Percentiles rank a stretch among this genome's conserved stretches.
These are phyloP conservation scores for Syzygium aromaticum DNA, from an alignment of 345 rosid species.

Conservation along the genomic window DNA sequence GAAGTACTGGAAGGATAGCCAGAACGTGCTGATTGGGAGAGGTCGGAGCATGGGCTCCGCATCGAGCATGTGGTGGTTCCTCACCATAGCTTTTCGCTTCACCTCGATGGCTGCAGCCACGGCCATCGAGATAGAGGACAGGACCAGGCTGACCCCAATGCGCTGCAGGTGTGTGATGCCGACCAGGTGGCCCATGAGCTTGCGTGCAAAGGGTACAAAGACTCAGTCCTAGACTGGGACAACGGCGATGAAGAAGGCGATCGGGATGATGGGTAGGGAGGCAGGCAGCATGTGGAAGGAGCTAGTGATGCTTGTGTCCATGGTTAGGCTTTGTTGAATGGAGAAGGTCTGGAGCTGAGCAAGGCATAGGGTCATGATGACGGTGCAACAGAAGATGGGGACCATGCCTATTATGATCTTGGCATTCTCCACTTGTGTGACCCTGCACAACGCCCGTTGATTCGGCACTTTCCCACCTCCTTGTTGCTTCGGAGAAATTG, in stretches of 20 bases:
- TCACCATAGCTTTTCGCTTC: constrained; percentile 20
- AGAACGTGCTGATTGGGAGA: constrained; percentile 24
- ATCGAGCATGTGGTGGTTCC: constrained; percentile 3
- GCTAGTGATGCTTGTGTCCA: constrained; percentile 37
- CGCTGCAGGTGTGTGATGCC: constrained; percentile 52
- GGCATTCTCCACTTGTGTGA: constrained; percentile 58
- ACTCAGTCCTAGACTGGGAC: constrained; percentile 41
- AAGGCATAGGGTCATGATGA: constrained; percentile 48
- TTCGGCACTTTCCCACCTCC: neutral
- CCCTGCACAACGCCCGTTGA: constrained; percentile 37
- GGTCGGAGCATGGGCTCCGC: neutral
- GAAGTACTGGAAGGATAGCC: constrained; percentile 52
- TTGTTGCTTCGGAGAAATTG: too few relatives aligned
- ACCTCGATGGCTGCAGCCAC: constrained; percentile 38
- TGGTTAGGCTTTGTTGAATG: constrained; percentile 60
- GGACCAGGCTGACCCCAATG: constrained; percentile 49
- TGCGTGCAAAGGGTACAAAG: constrained; percentile 27
- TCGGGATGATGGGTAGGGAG: constrained; percentile 24
- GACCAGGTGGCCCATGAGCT: neutral
- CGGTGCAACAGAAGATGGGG: constrained; percentile 66
- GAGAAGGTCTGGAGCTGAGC: constrained; percentile 73
- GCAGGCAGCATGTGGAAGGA: constrained; percentile 50
- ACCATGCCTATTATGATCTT: constrained; percentile 43
- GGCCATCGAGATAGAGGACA: constrained; percentile 48
- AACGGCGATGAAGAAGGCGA: constrained; percentile 47